phyloP scores from a whole-genome alignment of 2,329 filamentous ascomycete species.

The Colletotrichum sp. region DNA sequence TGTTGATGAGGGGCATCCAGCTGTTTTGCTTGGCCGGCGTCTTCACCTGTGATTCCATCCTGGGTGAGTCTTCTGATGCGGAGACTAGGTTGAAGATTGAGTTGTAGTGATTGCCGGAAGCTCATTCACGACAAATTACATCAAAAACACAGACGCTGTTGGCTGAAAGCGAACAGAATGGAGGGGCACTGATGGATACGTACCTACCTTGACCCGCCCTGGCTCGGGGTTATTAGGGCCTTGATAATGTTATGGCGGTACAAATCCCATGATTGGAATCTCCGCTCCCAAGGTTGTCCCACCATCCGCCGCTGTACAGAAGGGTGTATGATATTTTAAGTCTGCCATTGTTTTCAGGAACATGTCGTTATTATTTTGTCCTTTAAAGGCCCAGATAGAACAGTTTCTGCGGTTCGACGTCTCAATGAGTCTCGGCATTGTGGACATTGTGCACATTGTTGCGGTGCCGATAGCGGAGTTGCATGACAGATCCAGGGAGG shows the following conservation, averaged over 20 bases:
- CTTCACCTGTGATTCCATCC: not conserved
- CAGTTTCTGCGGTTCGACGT: not conserved
- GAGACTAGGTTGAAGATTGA: not conserved
- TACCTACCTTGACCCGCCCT: not conserved
- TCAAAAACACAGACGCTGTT: not conserved
- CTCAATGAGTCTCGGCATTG: not conserved
- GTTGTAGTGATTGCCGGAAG: not conserved
- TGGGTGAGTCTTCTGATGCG: not conserved
- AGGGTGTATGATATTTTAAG: not conserved
- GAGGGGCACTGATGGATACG: not conserved
- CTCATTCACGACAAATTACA: not conserved
- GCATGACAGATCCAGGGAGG: not conserved
- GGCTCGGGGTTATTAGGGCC: not conserved
- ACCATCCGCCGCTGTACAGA: not conserved
- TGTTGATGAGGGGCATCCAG: constrained; percentile 34
- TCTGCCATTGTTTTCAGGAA: not conserved
- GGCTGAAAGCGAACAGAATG: not conserved
- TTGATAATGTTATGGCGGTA: not conserved
- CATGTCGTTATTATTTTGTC: not conserved
- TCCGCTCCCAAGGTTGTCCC: not conserved
- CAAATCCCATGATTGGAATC: not conserved
- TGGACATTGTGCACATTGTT: not conserved
- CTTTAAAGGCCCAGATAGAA: not conserved
- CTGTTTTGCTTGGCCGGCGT: not conserved
- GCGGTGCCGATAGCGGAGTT: not conserved